phyloP scores from a whole-genome alignment of 2,329 filamentous ascomycete genomes.

The Pyrenochaeta sp. region DNA sequence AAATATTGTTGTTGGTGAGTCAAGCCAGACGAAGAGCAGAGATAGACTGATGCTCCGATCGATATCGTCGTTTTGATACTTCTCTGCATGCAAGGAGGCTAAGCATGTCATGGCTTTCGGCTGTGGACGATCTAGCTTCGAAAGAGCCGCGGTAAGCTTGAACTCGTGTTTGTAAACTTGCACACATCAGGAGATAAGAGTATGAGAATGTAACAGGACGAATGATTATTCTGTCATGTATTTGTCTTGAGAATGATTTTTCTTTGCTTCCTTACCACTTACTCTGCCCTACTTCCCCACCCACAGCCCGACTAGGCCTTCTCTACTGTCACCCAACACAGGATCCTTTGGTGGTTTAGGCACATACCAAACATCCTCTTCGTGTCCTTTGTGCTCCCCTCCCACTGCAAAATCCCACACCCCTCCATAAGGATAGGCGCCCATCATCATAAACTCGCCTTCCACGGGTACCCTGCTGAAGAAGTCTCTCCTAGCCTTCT shows the following conservation, averaged over 20 bases:
- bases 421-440: constrained; percentile 61
- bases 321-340: constrained; percentile 52
- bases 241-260: background rate
- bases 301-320: constrained; percentile 53
- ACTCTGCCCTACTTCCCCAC: background rate
- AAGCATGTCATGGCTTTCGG: no score
- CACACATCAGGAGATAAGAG: no score
- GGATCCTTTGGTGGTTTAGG: constrained; percentile 58
- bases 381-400: constrained; percentile 54
- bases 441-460: constrained; percentile 64
- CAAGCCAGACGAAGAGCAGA: no score
- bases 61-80: no score
- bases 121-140: no score
- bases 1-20: no score
- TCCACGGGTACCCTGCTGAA: constrained; percentile 49
- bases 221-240: no score
- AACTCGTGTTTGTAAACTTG: no score
- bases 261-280: background rate
- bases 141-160: no score
- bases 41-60: no score
- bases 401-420: constrained; percentile 62
- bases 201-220: no score
- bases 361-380: constrained; percentile 57
- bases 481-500: constrained; percentile 44
- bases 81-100: no score